A percentile compares a stretch with the other conserved stretches of the same genome.
These are phyloP conservation scores for Epicoccum nigrum DNA, from an alignment of 2,329 filamentous ascomycete species.

Conservation along the genomic window DNA sequence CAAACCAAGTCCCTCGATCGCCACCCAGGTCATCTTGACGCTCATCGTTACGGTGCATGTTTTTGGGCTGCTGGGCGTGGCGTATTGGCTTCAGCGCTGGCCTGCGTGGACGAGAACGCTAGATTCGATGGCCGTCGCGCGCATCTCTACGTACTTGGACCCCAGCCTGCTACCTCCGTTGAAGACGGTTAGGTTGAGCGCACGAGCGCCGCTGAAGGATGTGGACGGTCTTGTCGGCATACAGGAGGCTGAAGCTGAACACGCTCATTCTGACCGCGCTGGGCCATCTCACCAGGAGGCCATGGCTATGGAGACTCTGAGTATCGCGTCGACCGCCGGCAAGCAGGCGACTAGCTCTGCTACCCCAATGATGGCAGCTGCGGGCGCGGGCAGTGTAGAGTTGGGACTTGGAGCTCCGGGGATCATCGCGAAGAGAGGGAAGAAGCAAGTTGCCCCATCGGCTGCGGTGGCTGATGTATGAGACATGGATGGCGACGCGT, in stretches of 20 bases:
- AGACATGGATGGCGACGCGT: too few species aligned
- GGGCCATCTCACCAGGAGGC: not conserved
- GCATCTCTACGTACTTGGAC: constrained; percentile 1
- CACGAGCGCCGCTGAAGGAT: not conserved
- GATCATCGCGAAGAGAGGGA: not conserved
- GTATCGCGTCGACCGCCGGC: not conserved
- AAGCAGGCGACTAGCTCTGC: not conserved
- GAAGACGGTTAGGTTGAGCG: not conserved
- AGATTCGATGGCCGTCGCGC: constrained; percentile 13
- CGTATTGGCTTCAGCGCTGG: not conserved
- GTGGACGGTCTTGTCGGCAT: not conserved
- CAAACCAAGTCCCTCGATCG: not conserved
- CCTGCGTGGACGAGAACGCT: constrained; percentile 14
- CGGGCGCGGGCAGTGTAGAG: not conserved
- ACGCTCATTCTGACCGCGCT: not conserved
- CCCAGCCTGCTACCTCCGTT: not conserved
- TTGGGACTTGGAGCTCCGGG: not conserved
- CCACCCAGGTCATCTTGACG: not conserved
- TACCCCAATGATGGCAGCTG: not conserved
- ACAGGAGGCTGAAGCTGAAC: not conserved
- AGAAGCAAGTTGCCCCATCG: not conserved
- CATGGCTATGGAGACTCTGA: not conserved
- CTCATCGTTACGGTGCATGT: not conserved
- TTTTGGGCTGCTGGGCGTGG: not conserved
- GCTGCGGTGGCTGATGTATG: not conserved